Conservation (phyloP, 106 monocot species). For the Apostasia ramifera region DNA sequence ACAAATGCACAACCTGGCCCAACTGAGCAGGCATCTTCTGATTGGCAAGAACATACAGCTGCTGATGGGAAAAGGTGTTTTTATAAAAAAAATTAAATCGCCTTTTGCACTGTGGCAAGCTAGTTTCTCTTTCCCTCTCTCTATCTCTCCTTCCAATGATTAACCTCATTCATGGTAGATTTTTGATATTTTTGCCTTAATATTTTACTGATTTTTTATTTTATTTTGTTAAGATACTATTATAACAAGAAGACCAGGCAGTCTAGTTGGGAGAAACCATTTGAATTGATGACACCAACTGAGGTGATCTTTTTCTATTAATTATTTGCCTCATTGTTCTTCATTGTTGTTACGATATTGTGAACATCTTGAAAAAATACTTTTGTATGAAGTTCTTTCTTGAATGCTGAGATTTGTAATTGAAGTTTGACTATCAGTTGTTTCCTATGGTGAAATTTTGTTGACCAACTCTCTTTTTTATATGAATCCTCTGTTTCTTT, state of each 20-base stretch:
- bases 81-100: too few species aligned
- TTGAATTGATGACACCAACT: constrained; percentile 87
- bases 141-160: neutral
- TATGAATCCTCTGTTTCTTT: constrained; percentile 42
- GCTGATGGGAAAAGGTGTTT: constrained; percentile 89
- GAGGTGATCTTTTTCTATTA: constrained; percentile 38
- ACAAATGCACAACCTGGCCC: constrained; percentile 26
- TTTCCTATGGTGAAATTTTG: constrained; percentile 10
- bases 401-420: constrained; percentile 26
- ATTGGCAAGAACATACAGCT: constrained; percentile 92
- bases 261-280: constrained; percentile 96
- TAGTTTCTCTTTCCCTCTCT: neutral
- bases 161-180: neutral
- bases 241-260: constrained; percentile 92
- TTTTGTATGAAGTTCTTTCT: neutral
- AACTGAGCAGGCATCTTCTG: constrained; percentile 43
- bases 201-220: constrained; percentile 4
- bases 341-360: neutral
- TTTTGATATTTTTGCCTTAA: neutral
- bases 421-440: constrained; percentile 1
- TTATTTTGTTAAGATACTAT: constrained; percentile 63
- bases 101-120: neutral
- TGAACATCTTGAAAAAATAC: neutral
- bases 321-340: neutral
- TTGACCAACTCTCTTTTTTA: constrained; percentile 44